Evolutionary conservation across 148 eudicot species (phyloP), one percentile per base, ranked within the genome.

Genomic region (Arctostaphylos glauca): DNA sequence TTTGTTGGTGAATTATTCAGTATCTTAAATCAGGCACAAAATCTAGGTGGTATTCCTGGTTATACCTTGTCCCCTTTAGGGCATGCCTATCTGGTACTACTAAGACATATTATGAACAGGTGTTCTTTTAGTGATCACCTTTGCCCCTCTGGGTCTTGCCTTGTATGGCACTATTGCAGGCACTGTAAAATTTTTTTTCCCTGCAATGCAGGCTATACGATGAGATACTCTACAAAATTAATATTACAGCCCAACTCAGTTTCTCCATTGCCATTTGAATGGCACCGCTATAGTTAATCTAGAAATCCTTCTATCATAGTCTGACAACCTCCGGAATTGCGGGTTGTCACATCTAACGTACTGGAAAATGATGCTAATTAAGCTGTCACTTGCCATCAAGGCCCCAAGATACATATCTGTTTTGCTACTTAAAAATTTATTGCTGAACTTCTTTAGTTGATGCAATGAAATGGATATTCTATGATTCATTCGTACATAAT

Each of bases 391-490:
- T n/a, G n/a, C n/a, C n/a, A n/a, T 67, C 25, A 68, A 2, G 7
- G 44, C 18, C 47, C 46, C 73, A 13, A 68, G 73, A 68, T 14
- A 38, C 43, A 1, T 12, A 4, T 68, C 73, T 68, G 15, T 68
- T 68, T 68, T 68, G 73, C 73, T 38, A 38, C 47, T 10, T 66
- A 66, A 66, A 21, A 23, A 14, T 68, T 68, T 67, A 25, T 67
- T 31, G 31, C 44, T 31, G n/a, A n/a, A n/a, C n/a, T n/a, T n/a
- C n/a, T n/a, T n/a, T n/a, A 68, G 47, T 38, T 18, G 3, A 12
- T 71, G 75, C 50, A 71, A 71, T 71, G 21, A 71, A n/a, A n/a
- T 43, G 75, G 47, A 71, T 71, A 43, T 71, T 44, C 19, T 15
- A 7, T 71, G n/a, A 71, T 71, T 6, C 75, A 71, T 14, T 71